Base-by-base conservation (phyloP, 192 early-diverging fungal species). In the Spinellus fusiger region DNA sequence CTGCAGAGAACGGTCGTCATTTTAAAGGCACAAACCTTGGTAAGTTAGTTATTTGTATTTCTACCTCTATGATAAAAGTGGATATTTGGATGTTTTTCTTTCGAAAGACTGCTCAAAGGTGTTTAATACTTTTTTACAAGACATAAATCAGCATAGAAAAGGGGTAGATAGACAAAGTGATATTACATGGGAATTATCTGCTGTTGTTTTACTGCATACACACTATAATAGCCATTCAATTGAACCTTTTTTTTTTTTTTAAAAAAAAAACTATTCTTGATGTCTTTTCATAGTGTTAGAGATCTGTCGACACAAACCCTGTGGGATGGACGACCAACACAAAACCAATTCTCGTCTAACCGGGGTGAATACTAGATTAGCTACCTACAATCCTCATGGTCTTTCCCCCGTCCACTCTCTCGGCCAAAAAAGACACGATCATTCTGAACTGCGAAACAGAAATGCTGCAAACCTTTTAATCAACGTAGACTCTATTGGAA, bases 21-120 rank as follows among this genome's bases (percentile, higher is more conserved):
- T 59, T 70, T 50, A 51, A 64, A 49, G 56, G 54, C 22, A 44
- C 56, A 28, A 33, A 29, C 34, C 53, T 67, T 48, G 59, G 65
- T 67, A 67, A 54, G 65, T 67, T 37, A 5, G 5, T 37, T 37
- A 37, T 13, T 37, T 37, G 5, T 37, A 9, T 37, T 9, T 37
- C 13, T 37, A 9, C 5, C 13, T 37, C 13, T 37, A 37, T 37
- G n/a, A 37, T 37, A 37, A 9, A 37, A 9, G 13, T 37, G 13
- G 5, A 37, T 37, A 37, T 37, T 37, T 13, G 35, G 5, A 5
- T 13, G 35, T 37, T 37, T 37, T 5, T 5, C n/a, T n/a, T n/a
- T n/a, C n/a, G n/a, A n/a, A n/a, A n/a, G n/a, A n/a, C n/a, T n/a
- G n/a, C n/a, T n/a, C n/a, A n/a, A n/a, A n/a, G n/a, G n/a, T n/a